Evolutionary conservation across 2,329 filamentous ascomycete species (phyloP).

Genomic region (Monosporascus sp.): DNA sequence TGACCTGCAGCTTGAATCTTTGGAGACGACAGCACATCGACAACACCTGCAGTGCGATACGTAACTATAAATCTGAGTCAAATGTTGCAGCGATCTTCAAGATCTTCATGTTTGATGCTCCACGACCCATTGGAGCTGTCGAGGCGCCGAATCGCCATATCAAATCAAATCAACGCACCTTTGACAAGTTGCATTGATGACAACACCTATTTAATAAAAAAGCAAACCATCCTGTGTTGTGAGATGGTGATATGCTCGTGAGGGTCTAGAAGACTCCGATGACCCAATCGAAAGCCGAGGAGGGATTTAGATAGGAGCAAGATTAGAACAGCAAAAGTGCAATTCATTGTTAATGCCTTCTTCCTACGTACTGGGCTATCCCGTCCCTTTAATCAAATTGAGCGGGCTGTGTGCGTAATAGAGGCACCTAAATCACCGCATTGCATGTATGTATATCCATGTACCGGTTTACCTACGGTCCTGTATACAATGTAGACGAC

Average conservation of each 20-base stretch:
- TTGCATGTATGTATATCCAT: too few relatives aligned
- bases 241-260: neutral
- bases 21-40: too few relatives aligned
- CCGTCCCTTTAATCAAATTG: neutral
- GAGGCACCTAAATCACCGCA: neutral
- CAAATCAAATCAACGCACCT: too few relatives aligned
- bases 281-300: neutral
- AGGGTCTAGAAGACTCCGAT: neutral
- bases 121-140: neutral
- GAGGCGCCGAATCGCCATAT: neutral
- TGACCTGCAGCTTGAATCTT: too few relatives aligned
- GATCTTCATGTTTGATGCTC: neutral
- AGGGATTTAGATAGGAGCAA: neutral
- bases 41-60: too few relatives aligned
- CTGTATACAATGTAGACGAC: too few relatives aligned
- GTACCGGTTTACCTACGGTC: too few relatives aligned
- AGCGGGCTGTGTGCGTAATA: neutral
- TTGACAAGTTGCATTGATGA: too few relatives aligned
- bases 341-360: too few relatives aligned
- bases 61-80: neutral
- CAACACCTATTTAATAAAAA: too few relatives aligned
- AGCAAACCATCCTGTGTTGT: neutral
- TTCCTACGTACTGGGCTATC: neutral
- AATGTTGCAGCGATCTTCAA: neutral
- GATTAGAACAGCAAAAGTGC: neutral